phyloP scores from a whole-genome alignment of 176 grass and related monocot species.

The Juncus effusus region DNA sequence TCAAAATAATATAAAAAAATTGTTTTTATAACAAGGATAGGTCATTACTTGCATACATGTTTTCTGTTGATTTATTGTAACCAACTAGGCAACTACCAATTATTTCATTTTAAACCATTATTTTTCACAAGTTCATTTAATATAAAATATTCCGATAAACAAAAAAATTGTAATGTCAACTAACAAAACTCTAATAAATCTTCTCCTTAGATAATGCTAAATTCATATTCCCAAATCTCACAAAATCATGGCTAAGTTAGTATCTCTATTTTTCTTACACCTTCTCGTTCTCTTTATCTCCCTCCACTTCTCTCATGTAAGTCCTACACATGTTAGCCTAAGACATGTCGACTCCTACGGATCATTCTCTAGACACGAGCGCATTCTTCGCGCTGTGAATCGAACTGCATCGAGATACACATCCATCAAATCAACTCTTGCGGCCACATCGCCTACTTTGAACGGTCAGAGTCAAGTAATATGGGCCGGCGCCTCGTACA shows the following conservation, averaged over 20 bases:
- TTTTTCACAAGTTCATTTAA: too few relatives aligned
- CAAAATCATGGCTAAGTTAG: conserved; percentile 6
- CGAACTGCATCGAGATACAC: conserved; percentile 13
- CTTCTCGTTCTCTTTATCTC: neutral
- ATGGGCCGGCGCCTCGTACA: conserved; percentile 26
- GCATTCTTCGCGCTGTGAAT: conserved; percentile 13
- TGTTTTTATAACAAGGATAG: too few relatives aligned
- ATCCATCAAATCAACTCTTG: conserved; percentile 8
- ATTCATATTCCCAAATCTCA: neutral
- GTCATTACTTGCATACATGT: too few relatives aligned
- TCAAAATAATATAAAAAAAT: too few relatives aligned
- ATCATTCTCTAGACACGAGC: conserved; percentile 8
- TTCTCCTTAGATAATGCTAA: conserved; percentile 5
- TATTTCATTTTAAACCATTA: too few relatives aligned
- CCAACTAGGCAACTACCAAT: too few relatives aligned
- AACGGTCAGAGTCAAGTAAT: conserved; percentile 11
- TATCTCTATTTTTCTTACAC: conserved; percentile 7
- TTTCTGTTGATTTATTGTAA: too few relatives aligned
- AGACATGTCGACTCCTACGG: conserved; percentile 19
- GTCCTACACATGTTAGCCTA: conserved; percentile 16
- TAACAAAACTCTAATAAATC: neutral
- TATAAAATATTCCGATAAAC: neutral
- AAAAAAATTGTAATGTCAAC: conserved; percentile 5
- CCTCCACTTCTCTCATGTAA: neutral
- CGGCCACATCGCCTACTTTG: neutral